A percentile compares a stretch with the other conserved stretches of the same genome.
Conservation (phyloP, 148 eudicot species). For the Cornus florida region DNA sequence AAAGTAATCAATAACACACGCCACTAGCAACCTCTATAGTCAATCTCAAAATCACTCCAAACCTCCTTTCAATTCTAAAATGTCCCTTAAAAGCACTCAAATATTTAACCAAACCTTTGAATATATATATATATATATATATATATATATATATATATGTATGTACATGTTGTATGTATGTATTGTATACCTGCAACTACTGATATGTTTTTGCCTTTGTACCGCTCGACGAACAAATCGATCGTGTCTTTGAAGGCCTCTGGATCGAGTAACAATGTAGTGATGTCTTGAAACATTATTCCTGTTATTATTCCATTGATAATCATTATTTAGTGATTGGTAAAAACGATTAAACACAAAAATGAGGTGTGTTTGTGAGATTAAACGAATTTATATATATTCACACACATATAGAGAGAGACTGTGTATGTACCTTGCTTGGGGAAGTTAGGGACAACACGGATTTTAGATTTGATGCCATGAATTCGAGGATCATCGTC, state of each 20-base stretch:
- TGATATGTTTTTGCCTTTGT: conserved; percentile 61
- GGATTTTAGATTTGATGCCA: too few relatives aligned
- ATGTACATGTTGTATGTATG: background rate
- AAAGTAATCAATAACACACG: conserved; percentile 39
- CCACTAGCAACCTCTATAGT: conserved; percentile 38
- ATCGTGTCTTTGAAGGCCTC: conserved; percentile 86
- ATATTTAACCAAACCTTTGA: conserved; percentile 22
- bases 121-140: too few relatives aligned
- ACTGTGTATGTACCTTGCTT: background rate
- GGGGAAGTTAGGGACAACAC: too few relatives aligned
- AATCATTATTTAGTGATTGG: background rate
- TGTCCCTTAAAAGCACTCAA: conserved; percentile 25
- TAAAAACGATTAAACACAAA: conserved; percentile 5
- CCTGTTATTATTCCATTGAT: conserved; percentile 34
- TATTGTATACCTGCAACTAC: conserved; percentile 68
- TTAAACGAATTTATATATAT: background rate
- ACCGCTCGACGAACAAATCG: conserved; percentile 86
- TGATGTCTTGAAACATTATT: conserved; percentile 91
- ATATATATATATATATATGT: too few relatives aligned
- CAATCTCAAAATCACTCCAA: conserved; percentile 38
- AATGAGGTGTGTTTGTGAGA: background rate
- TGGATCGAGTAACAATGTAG: conserved; percentile 70
- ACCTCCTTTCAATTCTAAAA: conserved; percentile 24
- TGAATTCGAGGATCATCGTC: too few relatives aligned
- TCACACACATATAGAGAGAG: background rate